A percentile compares a stretch with the other conserved stretches of the same genome.
phyloP scores from a whole-genome alignment of 331 rosid species.

The Phaseolus coccineus region DNA sequence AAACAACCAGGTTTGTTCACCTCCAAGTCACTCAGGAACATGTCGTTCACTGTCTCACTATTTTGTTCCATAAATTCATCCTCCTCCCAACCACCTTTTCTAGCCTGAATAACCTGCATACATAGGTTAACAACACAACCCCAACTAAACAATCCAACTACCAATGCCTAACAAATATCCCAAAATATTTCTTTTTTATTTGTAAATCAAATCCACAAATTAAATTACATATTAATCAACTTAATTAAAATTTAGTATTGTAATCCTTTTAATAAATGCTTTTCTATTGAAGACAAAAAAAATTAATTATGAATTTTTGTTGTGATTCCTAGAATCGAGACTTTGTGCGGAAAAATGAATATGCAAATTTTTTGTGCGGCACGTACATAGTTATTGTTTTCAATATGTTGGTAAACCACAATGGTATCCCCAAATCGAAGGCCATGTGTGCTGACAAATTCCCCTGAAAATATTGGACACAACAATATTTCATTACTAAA shows the following conservation, averaged over 20 bases:
- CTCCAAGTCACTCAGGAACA: conserved; percentile 56
- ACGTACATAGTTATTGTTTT: conserved; percentile 74
- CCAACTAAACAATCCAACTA: too few relatives aligned
- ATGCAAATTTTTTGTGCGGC: too few relatives aligned
- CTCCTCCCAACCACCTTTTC: conserved; percentile 60
- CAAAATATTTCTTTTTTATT: too few relatives aligned
- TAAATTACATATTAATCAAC: too few relatives aligned
- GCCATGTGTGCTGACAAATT: conserved; percentile 77
- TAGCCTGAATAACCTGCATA: conserved; percentile 80
- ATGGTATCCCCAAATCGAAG: conserved; percentile 78
- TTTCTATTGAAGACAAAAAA: too few relatives aligned
- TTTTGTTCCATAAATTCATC: conserved; percentile 52
- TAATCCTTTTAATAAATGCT: too few relatives aligned
- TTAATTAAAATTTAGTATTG: too few relatives aligned
- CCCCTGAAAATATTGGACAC: conserved; percentile 60
- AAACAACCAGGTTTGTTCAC: conserved; percentile 51
- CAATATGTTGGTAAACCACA: conserved; percentile 69
- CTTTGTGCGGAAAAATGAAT: neutral
- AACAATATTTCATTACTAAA: neutral
- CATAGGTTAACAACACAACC: too few relatives aligned
- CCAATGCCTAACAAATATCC: too few relatives aligned
- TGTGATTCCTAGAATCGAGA: too few relatives aligned
- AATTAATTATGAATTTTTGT: too few relatives aligned
- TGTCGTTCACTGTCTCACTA: conserved; percentile 34
- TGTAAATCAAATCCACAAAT: too few relatives aligned